These are phyloP conservation scores for Houttuynia cordata DNA, from an alignment of 164 flowering plant genomes.

Conservation along the genomic window DNA sequence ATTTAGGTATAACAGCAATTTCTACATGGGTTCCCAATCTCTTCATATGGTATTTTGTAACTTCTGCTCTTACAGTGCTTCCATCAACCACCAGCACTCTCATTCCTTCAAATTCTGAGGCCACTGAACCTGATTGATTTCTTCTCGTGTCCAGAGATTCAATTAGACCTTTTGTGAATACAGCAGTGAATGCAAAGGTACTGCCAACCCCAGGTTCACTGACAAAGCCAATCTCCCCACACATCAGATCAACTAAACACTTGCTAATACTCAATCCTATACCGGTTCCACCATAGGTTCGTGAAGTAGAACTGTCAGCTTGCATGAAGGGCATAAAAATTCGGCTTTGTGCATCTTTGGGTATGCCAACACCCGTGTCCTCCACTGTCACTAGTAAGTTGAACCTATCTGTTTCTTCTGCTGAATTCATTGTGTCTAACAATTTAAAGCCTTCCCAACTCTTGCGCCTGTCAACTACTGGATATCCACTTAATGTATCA, in stretches of 20 bases:
- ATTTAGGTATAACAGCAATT: constrained; percentile 18
- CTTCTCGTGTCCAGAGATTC: constrained; percentile 27
- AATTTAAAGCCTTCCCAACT: constrained; percentile 63
- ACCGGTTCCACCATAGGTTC: constrained; percentile 92
- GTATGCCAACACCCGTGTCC: constrained; percentile 91
- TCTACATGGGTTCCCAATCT: constrained; percentile 65
- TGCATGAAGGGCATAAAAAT: constrained; percentile 93
- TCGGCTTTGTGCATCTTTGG: constrained; percentile 53
- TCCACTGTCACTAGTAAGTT: constrained; percentile 77
- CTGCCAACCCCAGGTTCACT: constrained; percentile 72
- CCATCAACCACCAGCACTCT: constrained; percentile 66
- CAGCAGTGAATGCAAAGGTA: constrained; percentile 65
- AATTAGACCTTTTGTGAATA: constrained; percentile 33
- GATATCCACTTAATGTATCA: constrained; percentile 70
- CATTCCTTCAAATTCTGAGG: constrained; percentile 49
- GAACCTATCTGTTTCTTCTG: constrained; percentile 23
- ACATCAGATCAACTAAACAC: constrained; percentile 74
- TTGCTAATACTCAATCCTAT: constrained; percentile 92
- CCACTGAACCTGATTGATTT: constrained; percentile 23
- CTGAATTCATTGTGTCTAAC: constrained; percentile 13
- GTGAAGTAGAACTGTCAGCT: constrained; percentile 90
- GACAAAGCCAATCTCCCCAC: constrained; percentile 82
- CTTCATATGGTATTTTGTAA: constrained; percentile 71
- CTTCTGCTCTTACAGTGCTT: constrained; percentile 65
- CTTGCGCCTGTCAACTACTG: constrained; percentile 62